These are phyloP conservation scores for Volvox carteri DNA, from an alignment of 163 green algal species.

Conservation along the genomic window DNA sequence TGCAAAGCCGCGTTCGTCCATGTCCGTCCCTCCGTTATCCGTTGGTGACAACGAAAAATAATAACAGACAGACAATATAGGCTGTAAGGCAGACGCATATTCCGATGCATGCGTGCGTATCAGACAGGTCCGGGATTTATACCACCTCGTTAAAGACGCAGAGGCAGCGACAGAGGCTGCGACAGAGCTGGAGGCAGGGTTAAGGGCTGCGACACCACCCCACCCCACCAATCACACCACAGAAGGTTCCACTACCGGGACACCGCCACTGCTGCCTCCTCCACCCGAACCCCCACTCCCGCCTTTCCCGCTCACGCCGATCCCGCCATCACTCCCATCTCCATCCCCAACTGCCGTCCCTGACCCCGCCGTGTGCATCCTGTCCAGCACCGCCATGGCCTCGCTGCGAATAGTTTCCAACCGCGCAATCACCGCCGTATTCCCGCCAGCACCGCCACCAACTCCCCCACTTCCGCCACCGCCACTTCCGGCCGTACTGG, in stretches of 20 bases:
- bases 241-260: background rate
- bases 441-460: background rate
- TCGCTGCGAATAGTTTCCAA: slow-evolving; percentile 65
- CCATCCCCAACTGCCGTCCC: background rate
- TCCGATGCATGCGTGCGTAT: background rate
- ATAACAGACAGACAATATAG: background rate
- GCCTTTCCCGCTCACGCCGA: background rate
- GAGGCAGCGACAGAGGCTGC: background rate
- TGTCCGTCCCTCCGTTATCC: background rate
- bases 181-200: no score
- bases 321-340: background rate
- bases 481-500: no score
- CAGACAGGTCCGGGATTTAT: background rate
- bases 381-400: slow-evolving; percentile 68
- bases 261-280: background rate
- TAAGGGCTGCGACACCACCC: no score
- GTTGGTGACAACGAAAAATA: background rate
- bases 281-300: background rate
- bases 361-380: slow-evolving; percentile 57
- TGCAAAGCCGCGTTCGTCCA: background rate
- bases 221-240: background rate
- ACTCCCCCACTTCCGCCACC: background rate
- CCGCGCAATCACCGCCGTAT: slow-evolving; percentile 47
- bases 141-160: background rate
- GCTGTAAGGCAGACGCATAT: background rate